phyloP scores from a whole-genome alignment of 2,329 filamentous ascomycete genomes.

The Knufia petricola region DNA sequence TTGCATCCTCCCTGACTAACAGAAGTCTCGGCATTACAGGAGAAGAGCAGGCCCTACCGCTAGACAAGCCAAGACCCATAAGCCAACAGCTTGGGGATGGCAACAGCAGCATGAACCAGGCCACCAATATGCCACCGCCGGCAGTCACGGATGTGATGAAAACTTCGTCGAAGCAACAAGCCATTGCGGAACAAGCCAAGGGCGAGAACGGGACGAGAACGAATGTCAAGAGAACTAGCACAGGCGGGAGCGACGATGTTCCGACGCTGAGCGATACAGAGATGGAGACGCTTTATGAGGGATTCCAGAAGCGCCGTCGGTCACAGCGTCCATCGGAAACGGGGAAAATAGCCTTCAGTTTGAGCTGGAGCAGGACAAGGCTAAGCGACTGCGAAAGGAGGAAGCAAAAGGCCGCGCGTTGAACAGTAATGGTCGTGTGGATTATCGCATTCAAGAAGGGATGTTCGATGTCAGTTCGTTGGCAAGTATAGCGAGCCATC shows the following conservation, averaged over 20 bases:
- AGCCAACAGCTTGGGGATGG: conserved; percentile 23
- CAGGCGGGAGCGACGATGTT: conserved; percentile 45
- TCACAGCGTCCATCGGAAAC: conserved; percentile 5
- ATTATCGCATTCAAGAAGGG: conserved; percentile 89
- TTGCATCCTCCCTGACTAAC: conserved; percentile 77
- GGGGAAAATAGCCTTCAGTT: conserved; percentile 33
- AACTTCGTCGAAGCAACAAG: conserved; percentile 20
- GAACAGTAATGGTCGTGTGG: conserved; percentile 80
- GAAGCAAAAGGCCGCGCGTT: conserved; percentile 77
- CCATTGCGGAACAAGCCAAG: conserved; percentile 35
- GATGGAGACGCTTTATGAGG: conserved; percentile 76
- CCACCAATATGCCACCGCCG: neutral
- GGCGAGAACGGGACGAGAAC: too few species aligned
- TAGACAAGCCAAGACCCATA: conserved; percentile 20
- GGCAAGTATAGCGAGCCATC: conserved; percentile 65
- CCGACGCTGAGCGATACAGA: conserved; percentile 78
- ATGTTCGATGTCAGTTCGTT: conserved; percentile 85
- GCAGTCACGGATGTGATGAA: conserved; percentile 16
- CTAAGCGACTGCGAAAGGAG: conserved; percentile 61
- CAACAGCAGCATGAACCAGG: conserved; percentile 36
- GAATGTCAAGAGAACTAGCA: conserved; percentile 35
- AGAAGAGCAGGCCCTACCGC: conserved; percentile 32
- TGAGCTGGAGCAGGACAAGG: conserved; percentile 47
- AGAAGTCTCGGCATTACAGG: conserved; percentile 68
- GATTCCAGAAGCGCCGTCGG: conserved; percentile 57